phyloP scores from a whole-genome alignment of 768 basidiomycete genomes.

The Lyophyllum decastes region DNA sequence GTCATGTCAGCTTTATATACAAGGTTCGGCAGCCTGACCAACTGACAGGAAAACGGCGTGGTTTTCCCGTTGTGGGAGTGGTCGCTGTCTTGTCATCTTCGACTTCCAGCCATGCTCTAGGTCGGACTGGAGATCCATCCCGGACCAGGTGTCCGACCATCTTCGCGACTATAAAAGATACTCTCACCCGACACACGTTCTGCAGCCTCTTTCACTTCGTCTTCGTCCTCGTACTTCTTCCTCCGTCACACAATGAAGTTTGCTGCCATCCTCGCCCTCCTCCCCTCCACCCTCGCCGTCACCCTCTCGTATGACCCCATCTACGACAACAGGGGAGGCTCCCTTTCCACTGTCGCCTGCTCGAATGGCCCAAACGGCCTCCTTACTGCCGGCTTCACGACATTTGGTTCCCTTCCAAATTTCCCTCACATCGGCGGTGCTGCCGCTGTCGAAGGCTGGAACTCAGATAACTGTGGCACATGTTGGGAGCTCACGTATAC shows the following conservation, averaged over 20 bases:
- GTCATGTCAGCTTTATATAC: neutral
- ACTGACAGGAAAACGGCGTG: conserved; percentile 2
- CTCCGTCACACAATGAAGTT: conserved; percentile 14
- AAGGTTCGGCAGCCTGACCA: neutral
- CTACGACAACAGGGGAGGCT: conserved; percentile 39
- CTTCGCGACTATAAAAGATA: neutral
- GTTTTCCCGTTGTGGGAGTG: conserved; percentile 4
- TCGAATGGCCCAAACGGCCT: conserved; percentile 50
- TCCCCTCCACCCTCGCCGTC: conserved; percentile 14
- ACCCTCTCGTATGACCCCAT: conserved; percentile 35
- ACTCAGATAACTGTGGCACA: conserved; percentile 49
- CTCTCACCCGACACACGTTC: neutral
- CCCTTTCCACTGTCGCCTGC: conserved; percentile 44
- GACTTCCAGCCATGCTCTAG: neutral
- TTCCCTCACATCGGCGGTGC: conserved; percentile 59
- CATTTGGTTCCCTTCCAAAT: conserved; percentile 45
- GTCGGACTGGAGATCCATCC: neutral
- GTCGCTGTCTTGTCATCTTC: neutral
- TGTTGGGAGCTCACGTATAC: conserved; percentile 57
- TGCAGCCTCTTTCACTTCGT: neutral
- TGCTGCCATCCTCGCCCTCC: conserved; percentile 4
- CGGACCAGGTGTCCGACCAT: neutral
- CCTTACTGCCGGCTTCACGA: conserved; percentile 35
- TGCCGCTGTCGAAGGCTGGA: conserved; percentile 41
- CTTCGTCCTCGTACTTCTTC: neutral